phyloP scores from a whole-genome alignment of 2,329 filamentous ascomycete species.

The Penicillium sp. region DNA sequence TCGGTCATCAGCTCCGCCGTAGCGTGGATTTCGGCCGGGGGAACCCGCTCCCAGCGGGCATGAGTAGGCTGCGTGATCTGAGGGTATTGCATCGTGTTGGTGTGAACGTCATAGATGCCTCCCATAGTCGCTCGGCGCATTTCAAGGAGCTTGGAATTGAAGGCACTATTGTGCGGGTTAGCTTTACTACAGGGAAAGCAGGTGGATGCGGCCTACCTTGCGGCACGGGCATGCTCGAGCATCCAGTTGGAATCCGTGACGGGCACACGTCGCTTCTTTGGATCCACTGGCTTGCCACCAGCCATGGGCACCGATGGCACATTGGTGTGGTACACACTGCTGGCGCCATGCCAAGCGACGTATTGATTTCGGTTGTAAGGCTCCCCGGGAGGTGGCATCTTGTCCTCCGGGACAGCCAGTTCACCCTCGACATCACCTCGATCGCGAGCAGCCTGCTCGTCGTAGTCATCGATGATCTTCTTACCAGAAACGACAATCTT shows the following conservation, averaged over 20 bases:
- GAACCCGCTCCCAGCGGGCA: constrained; percentile 70
- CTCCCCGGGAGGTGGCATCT: constrained; percentile 65
- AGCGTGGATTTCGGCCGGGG: constrained; percentile 37
- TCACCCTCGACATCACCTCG: constrained; percentile 82
- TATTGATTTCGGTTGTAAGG: constrained; percentile 99
- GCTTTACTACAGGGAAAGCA: constrained; percentile 5
- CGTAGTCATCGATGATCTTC: constrained; percentile 83
- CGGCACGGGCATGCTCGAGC: constrained; percentile 84
- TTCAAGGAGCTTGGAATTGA: constrained; percentile 69
- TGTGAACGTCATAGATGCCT: constrained; percentile 90
- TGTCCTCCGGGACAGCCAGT: constrained; percentile 83
- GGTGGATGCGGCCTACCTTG: constrained; percentile 57
- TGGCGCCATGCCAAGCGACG: constrained; percentile 96
- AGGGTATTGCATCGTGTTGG: constrained; percentile 84
- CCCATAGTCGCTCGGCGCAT: constrained; percentile 62
- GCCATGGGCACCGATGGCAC: constrained; percentile 69
- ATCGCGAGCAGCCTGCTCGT: constrained; percentile 65
- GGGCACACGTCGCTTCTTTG: constrained; percentile 77
- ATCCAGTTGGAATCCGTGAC: constrained; percentile 96
- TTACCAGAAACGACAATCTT: constrained; percentile 88
- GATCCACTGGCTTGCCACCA: constrained; percentile 65
- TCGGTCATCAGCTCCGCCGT: constrained; percentile 29
- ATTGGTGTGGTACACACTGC: constrained; percentile 85
- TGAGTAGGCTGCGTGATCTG: constrained; percentile 84
- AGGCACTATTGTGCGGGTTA: constrained; percentile 54